Base-by-base conservation (phyloP, 352 stramenopile genomes). In the Peronospora farinosa region DNA sequence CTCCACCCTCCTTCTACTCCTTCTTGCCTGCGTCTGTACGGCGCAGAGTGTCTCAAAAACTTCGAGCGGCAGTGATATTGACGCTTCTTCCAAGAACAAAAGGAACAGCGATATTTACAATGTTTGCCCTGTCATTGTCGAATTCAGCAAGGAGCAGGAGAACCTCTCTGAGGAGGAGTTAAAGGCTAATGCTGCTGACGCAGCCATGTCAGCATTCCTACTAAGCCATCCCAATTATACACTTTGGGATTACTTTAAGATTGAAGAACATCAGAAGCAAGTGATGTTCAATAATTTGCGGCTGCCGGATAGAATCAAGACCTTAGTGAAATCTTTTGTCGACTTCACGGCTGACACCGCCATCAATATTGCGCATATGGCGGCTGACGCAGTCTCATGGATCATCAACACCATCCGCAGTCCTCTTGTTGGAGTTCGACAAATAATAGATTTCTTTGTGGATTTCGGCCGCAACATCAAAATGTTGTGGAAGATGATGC, bases 161-260 rank as follows among this genome's bases (percentile, higher is more conserved):
- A 37, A 32, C 54, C 40, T 61, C 5, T 56, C 53, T 10, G 32
- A 45, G 5, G 53, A 61, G 5, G 54, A 63, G 7, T 32, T 62
- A 16, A 62, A 62, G 40, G 46, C 47, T 35, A 62, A 61, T 28
- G 52, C 52, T 10, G 54, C 54, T 12, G 54, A 63, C 7, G 48
- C 41, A 5, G 54, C 48, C 41, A 63, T 63, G 54, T 52, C 54
- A 1, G 48, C 54, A 5, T 63, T 50, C 21, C 37, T 27, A 58
- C 11, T 63, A 5, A 63, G 48, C 21, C 54, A 63, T 41, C 54
- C 54, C 7, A 58, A 63, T 42, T 46, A 54, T 36, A 63, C 54
- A 2, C n/a, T 63, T n/a, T 58, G 54, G 53, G 53, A 61, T 32
- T 61, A 56, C 40, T 61, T 61, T 33, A 61, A 61, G 33, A 50